phyloP scores from a whole-genome alignment of 352 stramenopile genomes.

The Peronospora farinosa region DNA sequence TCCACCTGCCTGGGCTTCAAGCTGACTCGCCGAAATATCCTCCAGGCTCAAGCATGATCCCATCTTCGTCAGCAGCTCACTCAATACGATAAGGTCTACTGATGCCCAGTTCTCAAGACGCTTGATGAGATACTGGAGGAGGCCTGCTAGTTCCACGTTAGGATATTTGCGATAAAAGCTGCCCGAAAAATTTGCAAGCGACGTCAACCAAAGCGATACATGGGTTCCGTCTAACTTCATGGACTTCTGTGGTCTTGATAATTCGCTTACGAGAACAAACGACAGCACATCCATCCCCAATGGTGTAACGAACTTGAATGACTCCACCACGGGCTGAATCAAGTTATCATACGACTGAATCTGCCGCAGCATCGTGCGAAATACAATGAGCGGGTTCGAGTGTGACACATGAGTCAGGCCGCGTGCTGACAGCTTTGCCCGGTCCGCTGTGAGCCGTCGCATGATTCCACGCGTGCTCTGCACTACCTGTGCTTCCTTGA shows the following conservation, averaged over 20 bases:
- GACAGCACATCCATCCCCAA: conserved; percentile 92
- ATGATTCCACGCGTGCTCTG: conserved; percentile 71
- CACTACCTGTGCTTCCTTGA: conserved; percentile 65
- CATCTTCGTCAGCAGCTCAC: conserved; percentile 85
- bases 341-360: conserved; percentile 97
- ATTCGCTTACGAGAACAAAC: conserved; percentile 88
- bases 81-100: conserved; percentile 83
- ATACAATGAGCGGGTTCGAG: conserved; percentile 91
- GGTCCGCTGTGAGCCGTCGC: conserved; percentile 74
- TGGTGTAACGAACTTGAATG: conserved; percentile 91
- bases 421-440: conserved; percentile 68
- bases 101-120: conserved; percentile 81
- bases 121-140: conserved; percentile 89
- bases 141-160: conserved; percentile 85
- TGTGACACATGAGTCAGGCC: conserved; percentile 86
- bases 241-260: conserved; percentile 78
- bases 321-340: conserved; percentile 93
- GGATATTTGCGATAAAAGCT: conserved; percentile 93
- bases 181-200: conserved; percentile 90
- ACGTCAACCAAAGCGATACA: conserved; percentile 90
- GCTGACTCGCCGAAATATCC: conserved; percentile 76
- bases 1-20: conserved; percentile 77
- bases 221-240: conserved; percentile 88
- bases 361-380: conserved; percentile 90
- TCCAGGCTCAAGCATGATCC: conserved; percentile 81